Conservation (phyloP, 2,329 filamentous ascomycete species). For the Hymenoscyphus repandus region DNA sequence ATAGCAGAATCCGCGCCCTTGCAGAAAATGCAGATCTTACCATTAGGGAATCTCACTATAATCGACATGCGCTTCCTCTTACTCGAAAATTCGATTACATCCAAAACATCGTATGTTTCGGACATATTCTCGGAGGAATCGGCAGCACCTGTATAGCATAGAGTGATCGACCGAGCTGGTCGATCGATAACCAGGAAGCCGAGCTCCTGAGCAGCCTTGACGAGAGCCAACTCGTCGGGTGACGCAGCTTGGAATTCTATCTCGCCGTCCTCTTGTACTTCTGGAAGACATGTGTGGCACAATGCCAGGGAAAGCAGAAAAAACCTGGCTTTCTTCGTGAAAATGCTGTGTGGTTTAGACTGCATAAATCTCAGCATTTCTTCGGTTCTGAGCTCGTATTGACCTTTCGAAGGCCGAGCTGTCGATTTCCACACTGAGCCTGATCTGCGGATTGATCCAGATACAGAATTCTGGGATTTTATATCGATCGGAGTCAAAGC, state of each 20-base stretch:
- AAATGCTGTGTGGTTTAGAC: constrained; percentile 66
- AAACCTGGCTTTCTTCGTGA: constrained; percentile 73
- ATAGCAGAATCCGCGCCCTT: constrained; percentile 88
- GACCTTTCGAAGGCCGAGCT: constrained; percentile 34
- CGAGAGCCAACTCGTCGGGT: constrained; percentile 82
- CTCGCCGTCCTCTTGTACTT: constrained; percentile 61
- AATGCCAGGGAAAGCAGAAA: constrained; percentile 81
- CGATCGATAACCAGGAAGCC: constrained; percentile 74
- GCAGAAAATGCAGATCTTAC: constrained; percentile 76
- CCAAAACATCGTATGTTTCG: constrained; percentile 72
- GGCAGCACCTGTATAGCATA: constrained; percentile 32
- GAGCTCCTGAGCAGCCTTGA: constrained; percentile 78
- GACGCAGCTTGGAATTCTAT: constrained; percentile 85
- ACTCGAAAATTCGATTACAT: constrained; percentile 88
- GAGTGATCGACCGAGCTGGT: constrained; percentile 62
- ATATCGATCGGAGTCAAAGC: background rate
- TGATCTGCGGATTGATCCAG: constrained; percentile 19
- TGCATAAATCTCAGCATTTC: constrained; percentile 77
- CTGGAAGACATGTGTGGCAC: constrained; percentile 87
- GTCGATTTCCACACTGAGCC: constrained; percentile 29
- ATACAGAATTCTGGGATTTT: constrained; percentile 1
- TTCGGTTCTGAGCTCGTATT: constrained; percentile 58
- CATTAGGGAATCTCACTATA: constrained; percentile 76
- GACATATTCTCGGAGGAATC: constrained; percentile 19
- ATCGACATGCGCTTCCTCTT: constrained; percentile 88